Percentiles rank a stretch among this genome's conserved stretches.
Conservation (phyloP, 345 rosid species). For the Cardamine resedifolia region DNA sequence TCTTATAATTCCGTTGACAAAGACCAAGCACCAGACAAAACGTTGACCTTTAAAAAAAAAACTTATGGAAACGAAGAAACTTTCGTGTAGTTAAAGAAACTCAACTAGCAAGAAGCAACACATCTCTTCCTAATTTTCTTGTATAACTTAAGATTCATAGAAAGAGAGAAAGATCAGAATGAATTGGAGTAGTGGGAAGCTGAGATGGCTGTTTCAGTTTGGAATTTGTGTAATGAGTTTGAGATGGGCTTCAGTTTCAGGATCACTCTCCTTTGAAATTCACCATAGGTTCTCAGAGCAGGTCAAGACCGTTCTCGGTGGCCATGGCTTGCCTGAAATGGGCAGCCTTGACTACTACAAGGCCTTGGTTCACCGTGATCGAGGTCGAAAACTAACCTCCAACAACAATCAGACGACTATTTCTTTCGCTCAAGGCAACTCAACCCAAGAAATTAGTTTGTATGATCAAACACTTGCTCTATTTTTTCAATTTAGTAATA, state of each 20-base stretch:
- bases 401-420: conserved; percentile 49
- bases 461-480: conserved; percentile 34
- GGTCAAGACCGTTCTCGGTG: conserved; percentile 58
- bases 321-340: conserved; percentile 69
- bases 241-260: conserved; percentile 28
- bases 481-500: not conserved
- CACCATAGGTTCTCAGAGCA: conserved; percentile 89
- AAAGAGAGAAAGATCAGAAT: conserved; percentile 2
- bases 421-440: conserved; percentile 65
- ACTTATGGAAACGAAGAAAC: conserved; percentile 21
- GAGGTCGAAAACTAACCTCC: conserved; percentile 62
- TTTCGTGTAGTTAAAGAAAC: conserved; percentile 34
- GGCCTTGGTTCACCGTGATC: conserved; percentile 71
- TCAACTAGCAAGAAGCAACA: conserved; percentile 19
- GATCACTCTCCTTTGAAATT: conserved; percentile 64
- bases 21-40: conserved; percentile 28
- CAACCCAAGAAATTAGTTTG: conserved; percentile 51
- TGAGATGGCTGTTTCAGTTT: conserved; percentile 33
- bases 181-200: conserved; percentile 6
- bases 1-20: conserved; percentile 27
- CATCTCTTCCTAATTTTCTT: not conserved
- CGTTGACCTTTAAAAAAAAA: conserved; percentile 15
- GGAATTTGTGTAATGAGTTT: conserved; percentile 27
- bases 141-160: not conserved
- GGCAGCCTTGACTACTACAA: conserved; percentile 59